Conservation (phyloP, 257 asterid genomes). For the Eustoma russellianum region DNA sequence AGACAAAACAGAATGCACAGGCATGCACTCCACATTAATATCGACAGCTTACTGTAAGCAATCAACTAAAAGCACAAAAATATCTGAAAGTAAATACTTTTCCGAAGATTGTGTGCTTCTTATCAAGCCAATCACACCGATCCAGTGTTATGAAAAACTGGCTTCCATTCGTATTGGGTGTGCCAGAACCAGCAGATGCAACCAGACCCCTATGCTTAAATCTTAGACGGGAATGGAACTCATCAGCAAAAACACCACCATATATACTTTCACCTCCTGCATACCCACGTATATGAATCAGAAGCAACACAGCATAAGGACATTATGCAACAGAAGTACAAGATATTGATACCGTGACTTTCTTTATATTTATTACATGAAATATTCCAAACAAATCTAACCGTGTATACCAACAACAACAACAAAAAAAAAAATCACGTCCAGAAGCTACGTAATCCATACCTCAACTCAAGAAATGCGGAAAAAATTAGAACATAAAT, state of each 20-base stretch:
- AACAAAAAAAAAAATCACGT: background rate
- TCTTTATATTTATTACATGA: no score
- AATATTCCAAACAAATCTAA: background rate
- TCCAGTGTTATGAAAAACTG: constrained; percentile 89
- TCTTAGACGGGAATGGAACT: constrained; percentile 90
- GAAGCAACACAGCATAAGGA: constrained; percentile 5
- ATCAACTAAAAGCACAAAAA: constrained; percentile 4
- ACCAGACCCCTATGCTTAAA: constrained; percentile 97
- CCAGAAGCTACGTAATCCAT: background rate
- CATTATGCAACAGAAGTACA: background rate
- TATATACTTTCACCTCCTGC: constrained; percentile 95
- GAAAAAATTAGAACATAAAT: no score
- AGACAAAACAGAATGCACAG: constrained; percentile 5
- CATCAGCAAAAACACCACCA: constrained; percentile 80
- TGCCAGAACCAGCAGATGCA: constrained; percentile 86
- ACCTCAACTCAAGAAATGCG: no score
- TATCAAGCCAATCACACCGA: constrained; percentile 84
- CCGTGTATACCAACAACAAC: no score
- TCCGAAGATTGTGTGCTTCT: constrained; percentile 93
- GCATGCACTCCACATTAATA: no score
- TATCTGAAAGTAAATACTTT: constrained; percentile 39
- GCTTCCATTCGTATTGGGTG: constrained; percentile 85
- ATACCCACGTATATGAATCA: constrained; percentile 5
- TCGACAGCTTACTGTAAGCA: no score
- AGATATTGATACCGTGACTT: no score